Percentiles rank a stretch among this genome's conserved stretches.
phyloP scores from a whole-genome alignment of 257 asterid genomes.

The Orobanche coerulescens region DNA sequence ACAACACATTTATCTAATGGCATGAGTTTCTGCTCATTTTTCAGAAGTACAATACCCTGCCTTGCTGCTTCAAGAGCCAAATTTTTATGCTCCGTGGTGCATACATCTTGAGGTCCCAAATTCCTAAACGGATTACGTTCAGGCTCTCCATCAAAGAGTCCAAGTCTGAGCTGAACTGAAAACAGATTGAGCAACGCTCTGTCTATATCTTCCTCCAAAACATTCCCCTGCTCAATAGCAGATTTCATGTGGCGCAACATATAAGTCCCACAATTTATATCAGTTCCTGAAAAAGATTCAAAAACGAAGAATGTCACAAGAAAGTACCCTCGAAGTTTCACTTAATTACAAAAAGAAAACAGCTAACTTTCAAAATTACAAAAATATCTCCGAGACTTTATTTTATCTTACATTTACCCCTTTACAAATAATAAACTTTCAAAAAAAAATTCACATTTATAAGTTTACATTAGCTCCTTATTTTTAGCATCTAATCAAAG shows the following conservation, averaged over 20 bases:
- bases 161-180: constrained; percentile 74
- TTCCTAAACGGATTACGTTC: constrained; percentile 30
- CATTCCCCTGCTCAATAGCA: constrained; percentile 61
- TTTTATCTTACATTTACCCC: too few relatives aligned
- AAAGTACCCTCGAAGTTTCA: too few relatives aligned
- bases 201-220: constrained; percentile 64
- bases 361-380: too few relatives aligned
- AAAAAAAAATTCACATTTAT: too few relatives aligned
- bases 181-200: constrained; percentile 65
- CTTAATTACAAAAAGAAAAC: too few relatives aligned
- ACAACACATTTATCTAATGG: constrained; percentile 45
- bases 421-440: too few relatives aligned
- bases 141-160: constrained; percentile 64
- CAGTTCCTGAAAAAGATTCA: constrained; percentile 53
- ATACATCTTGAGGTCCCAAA: constrained; percentile 53
- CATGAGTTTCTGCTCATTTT: constrained; percentile 52
- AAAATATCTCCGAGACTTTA: too few relatives aligned
- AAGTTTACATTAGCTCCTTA: too few relatives aligned
- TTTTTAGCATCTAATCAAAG: too few relatives aligned
- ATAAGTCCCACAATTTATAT: constrained; percentile 82
- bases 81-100: constrained; percentile 45
- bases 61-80: constrained; percentile 80
- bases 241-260: constrained; percentile 69
- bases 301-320: not conserved
- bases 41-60: constrained; percentile 91